phyloP scores from a whole-genome alignment of 306 rosid species.

The Acacia acuminata region DNA sequence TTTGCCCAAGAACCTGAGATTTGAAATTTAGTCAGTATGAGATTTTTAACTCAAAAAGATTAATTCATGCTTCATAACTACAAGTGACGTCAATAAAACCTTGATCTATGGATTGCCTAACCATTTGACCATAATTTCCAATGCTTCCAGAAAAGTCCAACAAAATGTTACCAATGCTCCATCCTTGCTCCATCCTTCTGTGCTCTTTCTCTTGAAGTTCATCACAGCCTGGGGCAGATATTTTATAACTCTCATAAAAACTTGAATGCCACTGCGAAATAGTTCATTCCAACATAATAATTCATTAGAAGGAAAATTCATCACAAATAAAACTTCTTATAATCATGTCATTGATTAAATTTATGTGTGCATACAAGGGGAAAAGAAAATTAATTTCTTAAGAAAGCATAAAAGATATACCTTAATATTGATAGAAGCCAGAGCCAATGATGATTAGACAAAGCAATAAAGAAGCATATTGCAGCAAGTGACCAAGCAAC shows the following conservation, averaged over 20 bases:
- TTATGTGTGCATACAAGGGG: not conserved
- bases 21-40: not conserved
- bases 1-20: constrained; percentile 80
- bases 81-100: constrained; percentile 36
- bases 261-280: constrained; percentile 82
- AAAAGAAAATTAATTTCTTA: not conserved
- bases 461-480: constrained; percentile 68
- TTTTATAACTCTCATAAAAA: constrained; percentile 75
- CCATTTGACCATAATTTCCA: constrained; percentile 76
- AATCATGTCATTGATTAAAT: not conserved
- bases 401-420: constrained; percentile 38
- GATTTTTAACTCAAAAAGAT: too few species aligned
- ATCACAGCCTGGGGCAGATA: constrained; percentile 56
- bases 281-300: too few species aligned
- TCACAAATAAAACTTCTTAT: too few species aligned
- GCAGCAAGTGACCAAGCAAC: constrained; percentile 71
- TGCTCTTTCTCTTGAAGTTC: constrained; percentile 82
- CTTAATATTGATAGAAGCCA: constrained; percentile 80
- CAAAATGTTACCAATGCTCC: constrained; percentile 84
- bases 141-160: constrained; percentile 81
- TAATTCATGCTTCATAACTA: too few species aligned
- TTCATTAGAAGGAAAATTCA: not conserved
- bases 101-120: constrained; percentile 89
- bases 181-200: too few species aligned
- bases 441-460: constrained; percentile 80